These are phyloP conservation scores for Naganishia antarctica DNA, from an alignment of 768 basidiomycete species.

Conservation along the genomic window DNA sequence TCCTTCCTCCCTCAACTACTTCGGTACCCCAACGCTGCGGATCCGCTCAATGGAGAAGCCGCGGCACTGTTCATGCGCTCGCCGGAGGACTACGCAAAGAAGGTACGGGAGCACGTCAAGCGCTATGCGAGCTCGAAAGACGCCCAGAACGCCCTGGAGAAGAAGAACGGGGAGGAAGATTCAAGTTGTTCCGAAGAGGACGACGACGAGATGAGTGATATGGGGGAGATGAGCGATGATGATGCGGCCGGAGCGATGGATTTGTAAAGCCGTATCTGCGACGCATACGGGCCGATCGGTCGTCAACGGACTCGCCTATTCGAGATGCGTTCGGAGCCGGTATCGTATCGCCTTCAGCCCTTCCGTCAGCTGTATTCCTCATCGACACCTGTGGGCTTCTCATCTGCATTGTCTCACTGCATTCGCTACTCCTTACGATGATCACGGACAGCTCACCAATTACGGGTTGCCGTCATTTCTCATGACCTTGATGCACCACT, in stretches of 20 bases:
- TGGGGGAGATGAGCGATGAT: constrained; percentile 48
- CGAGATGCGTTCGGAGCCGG: background rate
- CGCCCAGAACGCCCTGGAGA: constrained; percentile 66
- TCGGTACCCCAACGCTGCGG: constrained; percentile 96
- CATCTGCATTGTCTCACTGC: no score
- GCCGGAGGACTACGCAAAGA: constrained; percentile 88
- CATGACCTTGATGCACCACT: no score
- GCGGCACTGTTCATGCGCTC: constrained; percentile 96
- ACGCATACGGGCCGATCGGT: no score
- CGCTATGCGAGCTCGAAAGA: constrained; percentile 87
- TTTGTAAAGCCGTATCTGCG: background rate
- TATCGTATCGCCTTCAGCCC: no score
- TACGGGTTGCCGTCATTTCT: no score
- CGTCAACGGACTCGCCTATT: background rate
- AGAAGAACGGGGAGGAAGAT: constrained; percentile 37
- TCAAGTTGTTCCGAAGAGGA: constrained; percentile 50
- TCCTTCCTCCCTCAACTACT: constrained; percentile 94
- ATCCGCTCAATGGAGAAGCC: constrained; percentile 96
- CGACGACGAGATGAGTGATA: constrained; percentile 38
- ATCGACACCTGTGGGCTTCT: no score
- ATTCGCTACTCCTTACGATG: no score
- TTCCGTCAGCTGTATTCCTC: no score
- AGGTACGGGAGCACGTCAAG: constrained; percentile 96
- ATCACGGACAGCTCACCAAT: no score
- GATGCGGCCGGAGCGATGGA: constrained; percentile 25